These are phyloP conservation scores for Microascus cirrosus DNA, from an alignment of 2,329 filamentous ascomycete genomes.

Conservation along the genomic window DNA sequence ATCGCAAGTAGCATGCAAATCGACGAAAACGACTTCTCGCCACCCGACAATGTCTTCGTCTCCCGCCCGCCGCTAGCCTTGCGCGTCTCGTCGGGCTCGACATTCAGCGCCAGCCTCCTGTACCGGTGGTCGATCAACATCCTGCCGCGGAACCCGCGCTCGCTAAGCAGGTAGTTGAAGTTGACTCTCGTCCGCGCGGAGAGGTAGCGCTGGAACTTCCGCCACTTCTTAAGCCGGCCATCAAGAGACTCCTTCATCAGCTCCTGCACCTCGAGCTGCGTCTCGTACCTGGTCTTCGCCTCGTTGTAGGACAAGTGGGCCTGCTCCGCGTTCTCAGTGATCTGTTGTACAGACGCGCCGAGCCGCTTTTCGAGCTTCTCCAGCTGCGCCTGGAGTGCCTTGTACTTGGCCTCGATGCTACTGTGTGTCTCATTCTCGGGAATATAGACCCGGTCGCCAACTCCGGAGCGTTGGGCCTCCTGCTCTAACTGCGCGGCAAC, in stretches of 20 bases:
- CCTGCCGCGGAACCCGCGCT: constrained; percentile 77
- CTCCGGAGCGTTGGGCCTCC: constrained; percentile 41
- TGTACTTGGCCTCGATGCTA: constrained; percentile 42
- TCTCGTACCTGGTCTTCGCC: constrained; percentile 25
- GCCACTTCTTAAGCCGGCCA: constrained; percentile 65
- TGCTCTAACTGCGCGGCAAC: constrained; percentile 41
- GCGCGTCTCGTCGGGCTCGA: constrained; percentile 60
- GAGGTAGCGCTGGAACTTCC: constrained; percentile 71
- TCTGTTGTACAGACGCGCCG: constrained; percentile 55
- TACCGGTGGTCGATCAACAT: constrained; percentile 66
- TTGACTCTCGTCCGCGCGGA: constrained; percentile 75
- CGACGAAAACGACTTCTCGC: constrained; percentile 95
- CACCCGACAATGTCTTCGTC: constrained; percentile 87
- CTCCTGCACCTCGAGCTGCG: constrained; percentile 28
- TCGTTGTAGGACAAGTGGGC: constrained; percentile 26
- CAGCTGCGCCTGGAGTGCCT: constrained; percentile 47
- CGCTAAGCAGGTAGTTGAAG: constrained; percentile 80
- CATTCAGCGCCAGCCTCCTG: constrained; percentile 67
- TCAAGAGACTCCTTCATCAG: constrained; percentile 49
- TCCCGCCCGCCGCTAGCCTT: constrained; percentile 61
- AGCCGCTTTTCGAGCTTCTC: constrained; percentile 41
- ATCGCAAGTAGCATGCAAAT: constrained; percentile 87
- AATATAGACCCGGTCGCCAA: constrained; percentile 44
- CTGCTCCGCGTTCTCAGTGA: constrained; percentile 36
- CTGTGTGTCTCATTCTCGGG: constrained; percentile 51